These are phyloP conservation scores for Tetrapyrgos nigripes DNA, from an alignment of 1,284 basidiomycete genomes.

Conservation along the genomic window DNA sequence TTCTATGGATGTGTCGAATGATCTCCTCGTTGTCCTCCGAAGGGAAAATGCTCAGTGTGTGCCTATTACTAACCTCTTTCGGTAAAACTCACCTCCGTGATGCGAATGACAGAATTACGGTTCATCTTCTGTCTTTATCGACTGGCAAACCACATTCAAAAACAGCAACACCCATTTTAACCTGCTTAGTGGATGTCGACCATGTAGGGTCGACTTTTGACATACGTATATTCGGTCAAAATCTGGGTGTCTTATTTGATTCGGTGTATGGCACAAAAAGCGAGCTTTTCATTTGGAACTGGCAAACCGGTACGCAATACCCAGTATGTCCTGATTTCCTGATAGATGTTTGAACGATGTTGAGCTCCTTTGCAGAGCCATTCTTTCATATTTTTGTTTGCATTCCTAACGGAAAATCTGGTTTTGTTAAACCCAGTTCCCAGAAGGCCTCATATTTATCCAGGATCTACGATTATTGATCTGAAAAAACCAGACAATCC, in stretches of 20 bases:
- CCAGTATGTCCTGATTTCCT: slow-evolving; percentile 2
- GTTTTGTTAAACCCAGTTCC: slow-evolving; percentile 9
- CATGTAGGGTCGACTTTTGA: slow-evolving; percentile 1
- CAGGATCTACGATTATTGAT: slow-evolving; percentile 1
- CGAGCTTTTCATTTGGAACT: slow-evolving; percentile 20
- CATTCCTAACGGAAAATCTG: slow-evolving; percentile 14
- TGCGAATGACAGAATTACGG: neutral
- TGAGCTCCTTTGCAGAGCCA: neutral
- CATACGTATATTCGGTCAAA: slow-evolving; percentile 6
- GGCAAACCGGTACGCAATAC: slow-evolving; percentile 14
- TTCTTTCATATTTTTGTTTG: slow-evolving; percentile 5
- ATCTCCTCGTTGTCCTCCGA: slow-evolving; percentile 26
- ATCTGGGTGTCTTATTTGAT: slow-evolving; percentile 12
- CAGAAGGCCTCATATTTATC: neutral
- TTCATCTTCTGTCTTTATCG: slow-evolving; percentile 2
- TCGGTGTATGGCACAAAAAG: neutral
- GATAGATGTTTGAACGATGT: neutral
- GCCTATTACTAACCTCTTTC: neutral
- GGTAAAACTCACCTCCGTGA: too few species aligned
- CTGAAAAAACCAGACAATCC: neutral
- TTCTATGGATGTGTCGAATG: slow-evolving; percentile 27
- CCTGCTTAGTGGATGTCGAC: neutral
- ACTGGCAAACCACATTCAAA: slow-evolving; percentile 13
- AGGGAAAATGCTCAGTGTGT: neutral
- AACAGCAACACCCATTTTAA: neutral